Evolutionary conservation across 2,329 filamentous ascomycete species (phyloP), one percentile per base, ranked within the genome.

Genomic region (Scedosporium apiospermum): DNA sequence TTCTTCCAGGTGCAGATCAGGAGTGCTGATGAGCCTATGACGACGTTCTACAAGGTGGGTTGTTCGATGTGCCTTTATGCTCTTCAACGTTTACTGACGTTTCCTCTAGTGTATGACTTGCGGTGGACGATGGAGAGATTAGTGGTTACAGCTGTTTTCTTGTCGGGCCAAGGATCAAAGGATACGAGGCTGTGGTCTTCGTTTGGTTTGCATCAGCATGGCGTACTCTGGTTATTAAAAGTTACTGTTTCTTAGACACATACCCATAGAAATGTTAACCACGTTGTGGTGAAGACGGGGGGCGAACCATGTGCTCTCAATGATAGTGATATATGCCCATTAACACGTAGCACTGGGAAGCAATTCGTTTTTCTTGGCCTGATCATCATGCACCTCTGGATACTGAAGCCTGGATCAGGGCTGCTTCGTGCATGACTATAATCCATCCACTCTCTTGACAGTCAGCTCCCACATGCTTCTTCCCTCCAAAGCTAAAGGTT

Each of bases 21-120:
- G 69, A 96, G 91, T 80, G 95, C 95, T 61, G 95, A 99, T 77
- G 95, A 99, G 81, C 95, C 95, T 65, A 97, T 96, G 90, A 99
- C 95, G 67, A 93, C 87, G 65, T 98, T 98, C 76, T 96, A 88
- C 77, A 95, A 92, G 84, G 89, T 91, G n/a, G 27, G 64, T 58
- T 72, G 4, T 4, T 30, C n/a, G 51, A 30, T 55, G 72, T 66
- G 26, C 42, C n/a, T 30, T 55, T 21, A 14, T 41, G 21, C 2
- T 3, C n/a, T 18, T 23, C 3, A 9, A 26, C 30, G 14, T 21
- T 57, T 59, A 63, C 68, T 71, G 66, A 72, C 62, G 63, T 34
- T 38, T 18, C 57, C 61, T 63, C 7, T 66, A 86, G 85, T 89
- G 87, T 71, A 88, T 88, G 83, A 80, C 80, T 12, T 89, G 87